Conservation (phyloP, 2,329 filamentous ascomycete species). For the Fusarium temperatum region DNA sequence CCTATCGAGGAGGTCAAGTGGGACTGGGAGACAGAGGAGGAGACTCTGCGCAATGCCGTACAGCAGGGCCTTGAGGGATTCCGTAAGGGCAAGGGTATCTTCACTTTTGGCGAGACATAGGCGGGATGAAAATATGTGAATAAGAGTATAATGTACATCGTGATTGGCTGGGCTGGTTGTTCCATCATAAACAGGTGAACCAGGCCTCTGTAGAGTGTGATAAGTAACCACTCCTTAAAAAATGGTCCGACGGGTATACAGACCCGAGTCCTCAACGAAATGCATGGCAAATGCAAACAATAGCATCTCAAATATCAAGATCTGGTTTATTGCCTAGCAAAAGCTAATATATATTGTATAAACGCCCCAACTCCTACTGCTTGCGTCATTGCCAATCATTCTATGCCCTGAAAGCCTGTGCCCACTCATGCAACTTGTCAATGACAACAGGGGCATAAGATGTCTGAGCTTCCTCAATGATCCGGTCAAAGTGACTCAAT, state of each 20-base stretch:
- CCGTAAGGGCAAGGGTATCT: conserved; percentile 87
- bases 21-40: conserved; percentile 81
- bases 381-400: background rate
- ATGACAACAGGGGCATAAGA: conserved; percentile 94
- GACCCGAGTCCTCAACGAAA: background rate
- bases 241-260: background rate
- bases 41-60: conserved; percentile 75
- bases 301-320: background rate
- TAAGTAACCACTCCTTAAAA: background rate
- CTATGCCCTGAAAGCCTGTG: conserved; percentile 87
- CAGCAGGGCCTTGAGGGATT: conserved; percentile 87
- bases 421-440: conserved; percentile 91
- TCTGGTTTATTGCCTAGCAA: background rate
- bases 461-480: conserved; percentile 91
- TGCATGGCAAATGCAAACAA: background rate
- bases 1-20: conserved; percentile 86
- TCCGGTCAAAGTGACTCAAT: conserved; percentile 82
- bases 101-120: conserved; percentile 76
- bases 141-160: background rate
- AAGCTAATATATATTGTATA: background rate
- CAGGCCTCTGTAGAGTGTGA: background rate
- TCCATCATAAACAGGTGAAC: background rate
- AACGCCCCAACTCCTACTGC: conserved; percentile 3
- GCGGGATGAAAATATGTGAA: background rate
- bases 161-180: background rate